phyloP scores from a whole-genome alignment of 345 rosid species.

The Populus alba region DNA sequence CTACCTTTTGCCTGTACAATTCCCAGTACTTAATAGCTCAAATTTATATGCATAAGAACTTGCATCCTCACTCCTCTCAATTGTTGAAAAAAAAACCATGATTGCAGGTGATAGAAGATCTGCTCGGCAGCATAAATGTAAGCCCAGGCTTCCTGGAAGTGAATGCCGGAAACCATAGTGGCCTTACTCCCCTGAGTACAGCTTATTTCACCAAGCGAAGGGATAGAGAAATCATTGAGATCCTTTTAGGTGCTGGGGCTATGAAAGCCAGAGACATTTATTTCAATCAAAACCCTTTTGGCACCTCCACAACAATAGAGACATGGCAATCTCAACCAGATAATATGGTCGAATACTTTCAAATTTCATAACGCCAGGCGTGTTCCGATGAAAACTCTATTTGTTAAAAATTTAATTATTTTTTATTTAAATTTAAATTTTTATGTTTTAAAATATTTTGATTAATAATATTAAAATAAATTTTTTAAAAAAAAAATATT shows the following conservation, averaged over 20 bases:
- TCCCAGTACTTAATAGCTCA: background rate
- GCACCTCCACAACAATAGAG: constrained; percentile 8
- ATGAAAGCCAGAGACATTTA: background rate
- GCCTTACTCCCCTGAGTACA: constrained; percentile 18
- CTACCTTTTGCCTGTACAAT: background rate
- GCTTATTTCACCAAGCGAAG: constrained; percentile 15
- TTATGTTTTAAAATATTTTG: too few relatives aligned
- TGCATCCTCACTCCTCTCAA: too few relatives aligned
- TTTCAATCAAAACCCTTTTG: too few relatives aligned
- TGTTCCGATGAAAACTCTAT: too few relatives aligned
- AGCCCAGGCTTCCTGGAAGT: background rate
- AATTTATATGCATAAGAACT: too few relatives aligned
- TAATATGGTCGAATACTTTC: constrained; percentile 42
- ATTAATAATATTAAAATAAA: too few relatives aligned
- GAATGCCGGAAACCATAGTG: constrained; percentile 8
- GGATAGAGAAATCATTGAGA: constrained; percentile 12
- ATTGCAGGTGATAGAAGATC: constrained; percentile 17
- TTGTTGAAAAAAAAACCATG: too few relatives aligned
- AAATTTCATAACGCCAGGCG: too few relatives aligned
- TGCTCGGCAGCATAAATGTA: background rate
- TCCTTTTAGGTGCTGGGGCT: constrained; percentile 9
- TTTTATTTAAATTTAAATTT: too few relatives aligned
- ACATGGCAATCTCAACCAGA: constrained; percentile 3
- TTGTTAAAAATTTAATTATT: too few relatives aligned
- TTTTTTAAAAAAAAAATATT: too few relatives aligned